phyloP scores from a whole-genome alignment of 2,329 filamentous ascomycete genomes.

The Alternaria postmessia region DNA sequence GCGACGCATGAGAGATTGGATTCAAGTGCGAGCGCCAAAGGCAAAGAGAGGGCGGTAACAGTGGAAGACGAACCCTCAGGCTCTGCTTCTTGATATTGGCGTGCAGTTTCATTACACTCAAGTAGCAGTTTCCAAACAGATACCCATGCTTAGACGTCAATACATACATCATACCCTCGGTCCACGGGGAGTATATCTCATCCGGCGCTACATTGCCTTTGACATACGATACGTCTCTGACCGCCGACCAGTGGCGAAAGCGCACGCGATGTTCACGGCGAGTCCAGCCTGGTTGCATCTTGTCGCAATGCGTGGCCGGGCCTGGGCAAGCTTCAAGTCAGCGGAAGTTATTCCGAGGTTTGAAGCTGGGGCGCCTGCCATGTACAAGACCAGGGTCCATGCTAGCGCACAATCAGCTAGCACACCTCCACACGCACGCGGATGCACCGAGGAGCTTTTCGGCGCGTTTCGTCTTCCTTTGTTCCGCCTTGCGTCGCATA shows the following conservation, averaged over 20 bases:
- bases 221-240: too few species aligned
- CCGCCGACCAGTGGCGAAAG: too few species aligned
- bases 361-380: slow-evolving; percentile 3
- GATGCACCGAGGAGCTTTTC: slow-evolving; percentile 3
- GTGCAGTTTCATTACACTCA: background rate
- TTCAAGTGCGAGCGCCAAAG: slow-evolving; percentile 20
- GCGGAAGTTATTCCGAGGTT: background rate
- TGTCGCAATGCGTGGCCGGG: background rate
- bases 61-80: background rate
- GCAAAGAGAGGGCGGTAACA: slow-evolving; percentile 27
- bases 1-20: slow-evolving; percentile 3
- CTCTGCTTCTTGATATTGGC: background rate
- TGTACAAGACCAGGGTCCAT: slow-evolving; percentile 5
- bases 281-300: background rate
- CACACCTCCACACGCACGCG: slow-evolving; percentile 2
- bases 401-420: slow-evolving; percentile 10
- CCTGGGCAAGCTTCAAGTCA: background rate
- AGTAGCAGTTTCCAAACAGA: background rate
- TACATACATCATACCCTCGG: background rate
- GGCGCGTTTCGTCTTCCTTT: background rate
- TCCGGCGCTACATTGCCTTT: background rate
- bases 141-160: background rate
- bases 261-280: too few species aligned
- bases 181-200: background rate
- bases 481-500: background rate